Evolutionary conservation across 495 filamentous ascomycete genomes (phyloP).

Genomic region (Hypomontagnella monticulosa): DNA sequence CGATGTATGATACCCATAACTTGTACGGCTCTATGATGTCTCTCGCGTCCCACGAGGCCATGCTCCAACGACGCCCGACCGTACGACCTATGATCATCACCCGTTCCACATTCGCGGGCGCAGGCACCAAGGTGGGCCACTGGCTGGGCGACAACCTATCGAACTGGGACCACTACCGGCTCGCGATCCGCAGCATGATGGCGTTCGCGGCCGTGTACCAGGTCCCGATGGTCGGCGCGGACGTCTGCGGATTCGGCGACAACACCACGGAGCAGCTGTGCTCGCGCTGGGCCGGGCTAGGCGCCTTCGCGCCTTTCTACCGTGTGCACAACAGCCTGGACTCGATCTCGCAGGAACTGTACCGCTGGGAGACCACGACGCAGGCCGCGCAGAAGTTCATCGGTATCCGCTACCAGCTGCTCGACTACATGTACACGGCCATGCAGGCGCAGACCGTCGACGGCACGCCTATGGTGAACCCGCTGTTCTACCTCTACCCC

Average conservation of each 20-base stretch:
- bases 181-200: conserved; percentile 73
- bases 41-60: conserved; percentile 68
- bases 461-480: conserved; percentile 74
- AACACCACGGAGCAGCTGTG: conserved; percentile 83
- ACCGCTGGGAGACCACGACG: conserved; percentile 73
- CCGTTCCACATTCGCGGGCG: conserved; percentile 83
- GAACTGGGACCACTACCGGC: conserved; percentile 76
- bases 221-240: conserved; percentile 84
- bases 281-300: conserved; percentile 83
- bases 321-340: conserved; percentile 69
- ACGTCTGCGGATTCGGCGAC: conserved; percentile 80
- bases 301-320: conserved; percentile 85
- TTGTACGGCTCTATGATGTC: conserved; percentile 91
- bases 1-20: conserved; percentile 85
- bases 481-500: conserved; percentile 78
- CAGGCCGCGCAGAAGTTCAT: conserved; percentile 75
- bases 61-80: conserved; percentile 73
- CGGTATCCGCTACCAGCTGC: conserved; percentile 75
- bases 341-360: conserved; percentile 75
- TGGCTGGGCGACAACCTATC: conserved; percentile 90
- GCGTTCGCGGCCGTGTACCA: conserved; percentile 85
- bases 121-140: conserved; percentile 80
- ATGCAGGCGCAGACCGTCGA: conserved; percentile 70
- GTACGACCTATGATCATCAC: conserved; percentile 83
- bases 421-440: conserved; percentile 87